A percentile compares a stretch with the other conserved stretches of the same genome.
phyloP scores from a whole-genome alignment of 768 basidiomycete genomes.

The Gymnopilus junonius region DNA sequence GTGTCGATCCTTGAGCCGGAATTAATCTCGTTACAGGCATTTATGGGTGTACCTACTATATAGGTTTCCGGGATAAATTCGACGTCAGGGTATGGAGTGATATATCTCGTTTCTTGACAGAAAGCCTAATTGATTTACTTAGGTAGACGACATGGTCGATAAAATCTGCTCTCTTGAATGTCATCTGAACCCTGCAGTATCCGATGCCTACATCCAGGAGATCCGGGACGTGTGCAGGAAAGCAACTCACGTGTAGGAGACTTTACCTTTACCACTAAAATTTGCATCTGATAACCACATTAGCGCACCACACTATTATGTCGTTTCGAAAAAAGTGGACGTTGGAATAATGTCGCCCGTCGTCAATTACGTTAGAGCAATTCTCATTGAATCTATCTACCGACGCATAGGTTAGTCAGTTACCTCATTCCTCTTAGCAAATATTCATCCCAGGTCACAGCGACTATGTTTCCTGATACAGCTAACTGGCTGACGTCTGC shows the following conservation, averaged over 20 bases:
- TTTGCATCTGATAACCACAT: not conserved
- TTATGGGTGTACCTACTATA: constrained; percentile 61
- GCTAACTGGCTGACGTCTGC: constrained; percentile 60
- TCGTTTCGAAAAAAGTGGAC: constrained; percentile 45
- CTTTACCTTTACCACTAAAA: not conserved
- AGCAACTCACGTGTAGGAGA: constrained; percentile 61
- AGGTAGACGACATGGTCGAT: constrained; percentile 52
- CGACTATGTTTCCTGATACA: constrained; percentile 66
- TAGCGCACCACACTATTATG: constrained; percentile 64
- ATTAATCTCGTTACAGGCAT: constrained; percentile 40
- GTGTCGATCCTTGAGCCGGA: not conserved
- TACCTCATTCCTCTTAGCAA: not conserved
- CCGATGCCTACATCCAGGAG: constrained; percentile 37
- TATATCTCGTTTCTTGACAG: not conserved
- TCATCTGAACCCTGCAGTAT: constrained; percentile 37
- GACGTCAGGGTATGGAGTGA: constrained; percentile 42
- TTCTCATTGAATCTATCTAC: constrained; percentile 68
- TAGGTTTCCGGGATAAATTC: constrained; percentile 68
- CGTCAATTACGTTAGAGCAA: constrained; percentile 46
- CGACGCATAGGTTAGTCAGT: constrained; percentile 51
- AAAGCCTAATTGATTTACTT: not conserved
- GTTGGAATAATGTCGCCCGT: constrained; percentile 36
- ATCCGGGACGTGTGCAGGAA: constrained; percentile 44
- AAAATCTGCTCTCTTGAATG: constrained; percentile 55
- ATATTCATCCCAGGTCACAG: constrained; percentile 28